Evolutionary conservation across 768 basidiomycete species (phyloP).

Genomic region (Amanita rimosa): DNA sequence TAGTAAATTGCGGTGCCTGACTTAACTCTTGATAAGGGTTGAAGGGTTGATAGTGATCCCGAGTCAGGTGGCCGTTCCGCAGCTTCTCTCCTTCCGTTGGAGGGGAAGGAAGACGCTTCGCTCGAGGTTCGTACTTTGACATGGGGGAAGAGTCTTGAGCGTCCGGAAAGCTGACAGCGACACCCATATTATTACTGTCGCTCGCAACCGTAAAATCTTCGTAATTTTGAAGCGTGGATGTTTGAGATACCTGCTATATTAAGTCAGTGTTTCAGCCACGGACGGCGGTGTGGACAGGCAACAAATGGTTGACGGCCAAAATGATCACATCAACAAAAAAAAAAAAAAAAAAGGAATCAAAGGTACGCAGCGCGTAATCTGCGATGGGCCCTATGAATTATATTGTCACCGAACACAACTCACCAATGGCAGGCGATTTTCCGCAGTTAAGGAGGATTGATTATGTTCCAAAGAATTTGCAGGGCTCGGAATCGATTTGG

Average conservation of each 20-base stretch:
- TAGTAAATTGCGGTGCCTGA: constrained; percentile 10
- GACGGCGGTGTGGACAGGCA: not conserved
- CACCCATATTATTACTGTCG: constrained; percentile 6
- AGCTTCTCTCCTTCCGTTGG: not conserved
- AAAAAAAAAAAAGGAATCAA: not conserved
- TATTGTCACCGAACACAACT: not conserved
- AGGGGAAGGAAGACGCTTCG: constrained; percentile 2
- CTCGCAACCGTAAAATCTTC: not conserved
- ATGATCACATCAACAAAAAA: not conserved
- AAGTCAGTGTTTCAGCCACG: not conserved
- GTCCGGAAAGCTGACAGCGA: constrained; percentile 2
- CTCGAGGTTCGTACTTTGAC: not conserved
- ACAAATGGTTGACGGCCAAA: not conserved
- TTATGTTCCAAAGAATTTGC: not conserved
- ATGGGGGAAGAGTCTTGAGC: not conserved
- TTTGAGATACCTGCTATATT: not conserved
- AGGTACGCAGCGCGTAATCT: not conserved
- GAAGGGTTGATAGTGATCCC: constrained; percentile 7
- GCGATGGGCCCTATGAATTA: too few species aligned
- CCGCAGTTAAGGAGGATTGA: not conserved
- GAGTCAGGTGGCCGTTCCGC: constrained; percentile 3
- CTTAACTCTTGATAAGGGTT: constrained; percentile 14
- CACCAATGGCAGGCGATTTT: not conserved
- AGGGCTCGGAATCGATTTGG: not conserved
- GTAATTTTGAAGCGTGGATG: not conserved